Base-by-base conservation (phyloP, 257 asterid species). In the Przewalskia tangutica region DNA sequence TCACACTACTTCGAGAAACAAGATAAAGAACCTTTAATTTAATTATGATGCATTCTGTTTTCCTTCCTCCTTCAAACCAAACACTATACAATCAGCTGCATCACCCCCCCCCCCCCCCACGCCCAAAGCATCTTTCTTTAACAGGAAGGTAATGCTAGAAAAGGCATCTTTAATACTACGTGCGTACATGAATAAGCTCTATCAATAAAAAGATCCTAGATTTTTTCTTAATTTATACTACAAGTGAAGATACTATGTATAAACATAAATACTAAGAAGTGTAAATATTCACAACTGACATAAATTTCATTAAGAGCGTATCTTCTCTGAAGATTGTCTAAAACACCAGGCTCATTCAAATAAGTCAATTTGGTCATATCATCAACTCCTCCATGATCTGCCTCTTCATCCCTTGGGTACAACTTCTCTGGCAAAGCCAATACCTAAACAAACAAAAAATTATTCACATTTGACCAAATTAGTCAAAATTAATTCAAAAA, bases 321-420 rank as follows among this genome's bases (percentile, higher is more conserved):
- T 89, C 98, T 86, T 85, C 95, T 91, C 84, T 89, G 91, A 58
- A 95, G 93, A 89, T 95, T 95, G 84, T 96, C 98, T 77, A 96
- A 97, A 84, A 96, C 98, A 34, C 98, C 97, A 1, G 98, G 98
- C 90, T 94, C 98, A 86, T 94, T 94, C 93, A 96, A 85, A 80
- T 92, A 96, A 62, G 97, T 94, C 89, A 96, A 85, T 67, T 96
- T 95, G 59, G 98, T 95, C 99, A 96, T 94, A 71, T 96, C 98
- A 84, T 96, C 98, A 75, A 94, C 99, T 63, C 99, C 98, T 79
- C 98, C 98, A n/a, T 94, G 92, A 80, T 96, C 99, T 40, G 90
- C 88, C 84, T 96, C 98, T 77, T 83, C 93, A 77, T 96, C 99
- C 88, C 99, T 88, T 10, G 91, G 93, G 55, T 78, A 91, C 91